Conservation (phyloP, 495 filamentous ascomycete species). For the Lepraria neglecta region DNA sequence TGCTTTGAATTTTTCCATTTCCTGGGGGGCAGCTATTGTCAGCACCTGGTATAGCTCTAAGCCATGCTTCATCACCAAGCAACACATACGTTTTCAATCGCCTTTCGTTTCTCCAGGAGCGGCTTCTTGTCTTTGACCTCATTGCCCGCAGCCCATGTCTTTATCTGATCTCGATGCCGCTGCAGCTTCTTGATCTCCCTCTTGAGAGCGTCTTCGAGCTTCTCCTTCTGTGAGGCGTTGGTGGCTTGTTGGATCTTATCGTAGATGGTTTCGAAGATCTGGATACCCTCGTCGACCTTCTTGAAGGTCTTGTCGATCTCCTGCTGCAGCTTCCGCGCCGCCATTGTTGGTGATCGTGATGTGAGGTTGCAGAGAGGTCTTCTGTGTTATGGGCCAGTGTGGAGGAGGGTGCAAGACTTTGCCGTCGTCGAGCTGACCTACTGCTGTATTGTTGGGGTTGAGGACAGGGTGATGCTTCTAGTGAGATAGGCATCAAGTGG, state of each 20-base stretch:
- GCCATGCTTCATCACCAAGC: neutral
- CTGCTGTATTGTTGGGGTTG: constrained; percentile 5
- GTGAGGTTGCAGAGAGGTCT: constrained; percentile 11
- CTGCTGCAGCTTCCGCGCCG: constrained; percentile 88
- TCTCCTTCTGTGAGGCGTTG: constrained; percentile 94
- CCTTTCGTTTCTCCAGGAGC: constrained; percentile 81
- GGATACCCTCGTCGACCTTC: constrained; percentile 87
- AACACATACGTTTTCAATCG: constrained; percentile 81
- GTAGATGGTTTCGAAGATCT: constrained; percentile 84
- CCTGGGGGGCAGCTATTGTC: constrained; percentile 48
- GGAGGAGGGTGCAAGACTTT: neutral
- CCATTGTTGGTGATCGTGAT: constrained; percentile 54
- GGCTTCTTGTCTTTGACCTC: constrained; percentile 99
- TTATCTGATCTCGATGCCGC: constrained; percentile 94
- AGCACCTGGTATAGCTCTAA: constrained; percentile 20
- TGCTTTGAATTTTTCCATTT: constrained; percentile 99
- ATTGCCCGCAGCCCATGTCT: constrained; percentile 93
- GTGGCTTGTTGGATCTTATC: constrained; percentile 89
- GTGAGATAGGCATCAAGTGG: constrained; percentile 28
- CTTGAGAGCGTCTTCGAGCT: constrained; percentile 94
- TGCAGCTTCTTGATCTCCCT: constrained; percentile 99
- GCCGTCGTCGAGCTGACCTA: constrained; percentile 11
- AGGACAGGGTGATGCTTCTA: constrained; percentile 20
- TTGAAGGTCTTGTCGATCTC: constrained; percentile 99
- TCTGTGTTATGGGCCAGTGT: constrained; percentile 9